phyloP scores from a whole-genome alignment of 2,329 filamentous ascomycete species.

The Aspergillus fumigatiaffinis region DNA sequence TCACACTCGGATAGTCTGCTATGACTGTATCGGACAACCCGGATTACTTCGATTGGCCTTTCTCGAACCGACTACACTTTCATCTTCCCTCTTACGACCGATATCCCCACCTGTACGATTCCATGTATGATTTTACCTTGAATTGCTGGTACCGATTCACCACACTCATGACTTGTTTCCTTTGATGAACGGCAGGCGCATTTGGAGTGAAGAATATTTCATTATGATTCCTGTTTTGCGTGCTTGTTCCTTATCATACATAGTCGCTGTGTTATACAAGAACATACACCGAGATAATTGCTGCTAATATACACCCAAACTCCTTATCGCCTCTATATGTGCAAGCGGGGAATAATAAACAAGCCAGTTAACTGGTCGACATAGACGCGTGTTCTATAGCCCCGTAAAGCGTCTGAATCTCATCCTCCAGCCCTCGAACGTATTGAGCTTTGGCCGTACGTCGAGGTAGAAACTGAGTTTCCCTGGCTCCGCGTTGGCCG shows the following conservation, averaged over 20 bases:
- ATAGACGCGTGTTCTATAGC: constrained; percentile 26
- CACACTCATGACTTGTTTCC: constrained; percentile 7
- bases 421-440: constrained; percentile 58
- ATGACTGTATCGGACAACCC: constrained; percentile 13
- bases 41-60: background rate
- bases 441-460: constrained; percentile 63
- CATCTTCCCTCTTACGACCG: constrained; percentile 22
- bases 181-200: constrained; percentile 11
- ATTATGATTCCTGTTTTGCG: constrained; percentile 16
- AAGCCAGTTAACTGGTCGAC: background rate
- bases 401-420: constrained; percentile 48
- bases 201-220: constrained; percentile 23
- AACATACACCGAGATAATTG: constrained; percentile 26
- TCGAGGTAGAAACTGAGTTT: constrained; percentile 62
- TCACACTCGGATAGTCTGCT: constrained; percentile 62
- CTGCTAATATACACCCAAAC: constrained; percentile 19
- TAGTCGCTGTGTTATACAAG: constrained; percentile 30
- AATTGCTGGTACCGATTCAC: constrained; percentile 6
- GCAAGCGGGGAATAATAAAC: constrained; percentile 4
- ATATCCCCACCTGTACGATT: constrained; percentile 32
- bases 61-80: constrained; percentile 6
- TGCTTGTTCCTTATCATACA: constrained; percentile 30
- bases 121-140: constrained; percentile 19
- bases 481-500: constrained; percentile 29
- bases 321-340: constrained; percentile 26